Evolutionary conservation across 2,329 filamentous ascomycete genomes (phyloP), one percentile per base, ranked within the genome.

Genomic region (Ceratocystis ficicola): DNA sequence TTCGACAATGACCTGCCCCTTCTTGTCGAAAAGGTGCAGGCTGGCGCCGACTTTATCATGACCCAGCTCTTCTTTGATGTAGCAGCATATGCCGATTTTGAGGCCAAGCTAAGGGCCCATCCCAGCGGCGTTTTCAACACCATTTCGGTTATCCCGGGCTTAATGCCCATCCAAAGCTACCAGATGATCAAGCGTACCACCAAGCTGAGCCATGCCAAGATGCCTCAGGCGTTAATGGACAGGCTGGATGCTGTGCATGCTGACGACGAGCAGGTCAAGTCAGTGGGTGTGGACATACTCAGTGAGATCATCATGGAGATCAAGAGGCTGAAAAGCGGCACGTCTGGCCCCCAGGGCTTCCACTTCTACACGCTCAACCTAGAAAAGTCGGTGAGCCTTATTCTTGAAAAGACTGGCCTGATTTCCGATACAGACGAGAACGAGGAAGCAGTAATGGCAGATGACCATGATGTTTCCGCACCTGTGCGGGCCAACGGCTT

Each of bases 101-200:
- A 97, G 77, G 81, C 78, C 69, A 83, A 81, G 63, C 75, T 99
- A 70, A 81, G 91, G 68, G 83, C 86, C 64, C 90, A 99, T 72
- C 84, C 89, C 61, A 95, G 89, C 72, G 90, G 90, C 2, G 82
- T 83, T 2, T 96, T 99, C 77, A 89, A 89, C 76, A 84, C 83
- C 2, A 88, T 96, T 28, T 88, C 90, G 5, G 95, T 99, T 70
- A 89, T 99, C 66, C 93, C 94, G 0, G 94, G 94, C 1, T 79
- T 99, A 71, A 96, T 99, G 92, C 94, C 94, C 12, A 91, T 99
- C 64, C 94, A 99, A 77, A 95, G 89, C 76, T 97, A 95, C 76
- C 90, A 95, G 74, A 97, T 96, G 79, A 84, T 99, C 72, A 90
- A 90, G 72, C 81, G 94, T 69, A 96, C 93, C 41, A 93, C 92